These are phyloP conservation scores for Noccaea caerulescens DNA, from an alignment of 345 rosid species.

Conservation along the genomic window DNA sequence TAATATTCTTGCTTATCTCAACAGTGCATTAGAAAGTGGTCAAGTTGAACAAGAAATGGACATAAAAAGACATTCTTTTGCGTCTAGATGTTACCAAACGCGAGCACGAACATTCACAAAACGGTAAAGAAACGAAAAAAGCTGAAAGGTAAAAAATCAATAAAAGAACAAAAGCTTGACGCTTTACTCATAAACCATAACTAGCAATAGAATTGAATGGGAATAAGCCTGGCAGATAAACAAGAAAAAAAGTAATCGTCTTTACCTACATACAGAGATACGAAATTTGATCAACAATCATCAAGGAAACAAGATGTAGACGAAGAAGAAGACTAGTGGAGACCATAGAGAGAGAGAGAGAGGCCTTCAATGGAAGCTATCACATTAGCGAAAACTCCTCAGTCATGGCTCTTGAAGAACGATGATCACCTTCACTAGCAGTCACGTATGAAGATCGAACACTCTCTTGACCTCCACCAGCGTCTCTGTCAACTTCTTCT, in stretches of 20 bases:
- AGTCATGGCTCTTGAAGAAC: conserved; percentile 62
- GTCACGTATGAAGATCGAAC: conserved; percentile 57
- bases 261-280: conserved; percentile 37
- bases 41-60: conserved; percentile 28
- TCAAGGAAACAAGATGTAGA: conserved; percentile 23
- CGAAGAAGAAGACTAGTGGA: conserved; percentile 28
- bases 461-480: conserved; percentile 59
- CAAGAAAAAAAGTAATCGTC: not conserved
- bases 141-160: conserved; percentile 23
- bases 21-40: conserved; percentile 22
- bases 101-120: conserved; percentile 34
- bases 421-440: conserved; percentile 58
- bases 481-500: conserved; percentile 50
- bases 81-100: conserved; percentile 29
- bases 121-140: not conserved
- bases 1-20: conserved; percentile 34
- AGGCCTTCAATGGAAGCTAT: conserved; percentile 34
- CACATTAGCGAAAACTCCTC: conserved; percentile 50
- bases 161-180: conserved; percentile 35
- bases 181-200: conserved; percentile 36
- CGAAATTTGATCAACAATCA: conserved; percentile 34
- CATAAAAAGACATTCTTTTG: conserved; percentile 19
- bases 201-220: conserved; percentile 22
- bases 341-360: conserved; percentile 20
- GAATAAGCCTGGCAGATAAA: conserved; percentile 17